Conservation (phyloP, 768 basidiomycete genomes). For the Hysterangium stoloniferum region DNA sequence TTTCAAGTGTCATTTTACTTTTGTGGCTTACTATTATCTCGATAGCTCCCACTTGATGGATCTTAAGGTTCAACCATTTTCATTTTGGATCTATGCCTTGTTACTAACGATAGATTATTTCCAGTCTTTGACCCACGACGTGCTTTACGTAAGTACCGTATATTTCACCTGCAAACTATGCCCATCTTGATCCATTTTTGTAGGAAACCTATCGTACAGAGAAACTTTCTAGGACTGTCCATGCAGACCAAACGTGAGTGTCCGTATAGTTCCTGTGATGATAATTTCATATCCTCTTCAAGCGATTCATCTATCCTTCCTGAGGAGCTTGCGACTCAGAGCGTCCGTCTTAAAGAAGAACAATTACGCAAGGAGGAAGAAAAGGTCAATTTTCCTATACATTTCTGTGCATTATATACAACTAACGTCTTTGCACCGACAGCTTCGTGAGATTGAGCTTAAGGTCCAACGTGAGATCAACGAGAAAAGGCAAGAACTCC, state of each 20-base stretch:
- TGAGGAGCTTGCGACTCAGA: slow-evolving; percentile 94
- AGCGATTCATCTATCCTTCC: slow-evolving; percentile 89
- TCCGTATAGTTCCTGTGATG: slow-evolving; percentile 17
- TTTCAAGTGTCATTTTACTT: slow-evolving; percentile 2
- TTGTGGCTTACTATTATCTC: slow-evolving; percentile 2
- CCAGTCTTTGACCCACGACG: slow-evolving; percentile 78
- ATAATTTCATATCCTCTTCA: slow-evolving; percentile 5
- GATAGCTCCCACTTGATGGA: slow-evolving; percentile 87
- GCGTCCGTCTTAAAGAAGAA: slow-evolving; percentile 97
- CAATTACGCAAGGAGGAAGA: slow-evolving; percentile 96
- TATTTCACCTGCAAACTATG: neutral
- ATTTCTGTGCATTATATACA: neutral
- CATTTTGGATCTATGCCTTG: neutral
- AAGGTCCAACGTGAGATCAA: slow-evolving; percentile 97
- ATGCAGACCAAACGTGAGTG: slow-evolving; percentile 63
- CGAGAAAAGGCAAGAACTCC: slow-evolving; percentile 91
- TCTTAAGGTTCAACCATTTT: slow-evolving; percentile 52
- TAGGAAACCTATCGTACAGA: slow-evolving; percentile 93
- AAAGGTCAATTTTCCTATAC: slow-evolving; percentile 45
- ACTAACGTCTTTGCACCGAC: slow-evolving; percentile 5
- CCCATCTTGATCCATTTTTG: slow-evolving; percentile 12
- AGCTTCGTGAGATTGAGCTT: slow-evolving; percentile 96
- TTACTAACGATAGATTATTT: neutral
- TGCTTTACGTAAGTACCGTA: slow-evolving; percentile 48
- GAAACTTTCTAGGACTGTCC: slow-evolving; percentile 87